Evolutionary conservation across 2,329 filamentous ascomycete genomes (phyloP), one percentile per base, ranked within the genome.

Genomic region (Penicillium sp.): DNA sequence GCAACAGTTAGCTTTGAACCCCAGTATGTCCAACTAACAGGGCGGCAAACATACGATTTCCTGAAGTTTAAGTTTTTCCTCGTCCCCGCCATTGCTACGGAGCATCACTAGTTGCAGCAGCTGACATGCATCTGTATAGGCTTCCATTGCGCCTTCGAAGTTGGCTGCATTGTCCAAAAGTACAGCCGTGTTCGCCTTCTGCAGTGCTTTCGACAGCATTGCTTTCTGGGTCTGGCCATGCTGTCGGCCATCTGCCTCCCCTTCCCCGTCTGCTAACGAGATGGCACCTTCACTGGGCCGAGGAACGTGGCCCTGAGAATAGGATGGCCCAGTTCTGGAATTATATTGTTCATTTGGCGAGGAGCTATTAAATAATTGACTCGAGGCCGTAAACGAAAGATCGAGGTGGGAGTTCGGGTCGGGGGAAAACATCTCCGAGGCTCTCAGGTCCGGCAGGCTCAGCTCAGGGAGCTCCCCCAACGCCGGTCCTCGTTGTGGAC

Each of bases 131-230:
- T 99, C 95, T 11, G 85, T 82, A 72, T 99, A 99, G 14, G 93
- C 92, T 68, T 92, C 86, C 71, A 96, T 88, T 19, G 95, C 95
- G 42, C 91, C 92, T 72, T 93, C 91, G 62, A 95, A 93, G 70
- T 98, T 96, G 69, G 95, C 91, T 14, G 92, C 92, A 83, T 97
- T 98, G 77, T 99, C 95, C 42, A 99, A 84, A 64, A 97, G 85
- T 26, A 99, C 95, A 23, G 95, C 95, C 13, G 91, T 93, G 70
- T 99, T 97, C 50, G 95, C 95, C 77, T 97, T 96, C 72, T 96
- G 90, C 54, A 99, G 80, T 0, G 95, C 95, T 67, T 90, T 91
- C n/a, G 93, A 96, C 35, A 99, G 83, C 93, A 98, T 98, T 11
- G 88, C 90, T 79, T 97, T 98, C 73, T 98, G 90, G 1, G 90